phyloP scores from a whole-genome alignment of 2,329 filamentous ascomycete species.

The Monilinia polystroma region DNA sequence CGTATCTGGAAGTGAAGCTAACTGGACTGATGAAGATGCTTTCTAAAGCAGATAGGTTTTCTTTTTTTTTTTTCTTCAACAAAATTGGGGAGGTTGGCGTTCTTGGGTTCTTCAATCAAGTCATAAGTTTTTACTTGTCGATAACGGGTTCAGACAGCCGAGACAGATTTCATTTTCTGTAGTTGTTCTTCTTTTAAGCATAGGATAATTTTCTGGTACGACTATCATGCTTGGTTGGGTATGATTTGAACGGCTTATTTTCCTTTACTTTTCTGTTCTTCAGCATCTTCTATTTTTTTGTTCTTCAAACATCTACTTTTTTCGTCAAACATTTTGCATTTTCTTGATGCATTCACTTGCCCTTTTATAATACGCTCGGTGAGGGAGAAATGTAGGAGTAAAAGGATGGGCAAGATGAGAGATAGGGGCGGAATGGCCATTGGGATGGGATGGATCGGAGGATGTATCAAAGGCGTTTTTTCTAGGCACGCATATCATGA shows the following conservation, averaged over 20 bases:
- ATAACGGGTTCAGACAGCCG: background rate
- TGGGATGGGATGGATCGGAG: slow-evolving; percentile 4
- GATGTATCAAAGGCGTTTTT: slow-evolving; percentile 13
- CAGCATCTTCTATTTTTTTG: background rate
- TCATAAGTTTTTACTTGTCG: slow-evolving; percentile 4
- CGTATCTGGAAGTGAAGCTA: slow-evolving; percentile 59
- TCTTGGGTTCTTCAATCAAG: background rate
- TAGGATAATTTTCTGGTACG: slow-evolving; percentile 20
- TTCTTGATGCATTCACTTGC: slow-evolving; percentile 8
- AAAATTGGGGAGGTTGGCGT: slow-evolving; percentile 3
- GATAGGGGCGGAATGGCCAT: slow-evolving; percentile 1
- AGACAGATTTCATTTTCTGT: slow-evolving; percentile 19
- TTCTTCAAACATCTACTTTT: background rate
- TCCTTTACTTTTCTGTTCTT: slow-evolving; percentile 1
- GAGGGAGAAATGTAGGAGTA: slow-evolving; percentile 14
- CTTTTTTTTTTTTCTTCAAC: background rate
- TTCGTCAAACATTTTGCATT: background rate
- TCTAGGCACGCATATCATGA: slow-evolving; percentile 10
- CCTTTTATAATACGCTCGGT: slow-evolving; percentile 6
- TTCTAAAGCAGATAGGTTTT: slow-evolving; percentile 43
- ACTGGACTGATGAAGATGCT: slow-evolving; percentile 64
- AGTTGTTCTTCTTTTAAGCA: slow-evolving; percentile 15
- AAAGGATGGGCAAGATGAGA: slow-evolving; percentile 13
- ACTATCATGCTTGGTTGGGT: slow-evolving; percentile 10
- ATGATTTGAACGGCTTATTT: slow-evolving; percentile 18